Evolutionary conservation across 2,329 filamentous ascomycete genomes (phyloP).

Genomic region (Exophiala calicioides): DNA sequence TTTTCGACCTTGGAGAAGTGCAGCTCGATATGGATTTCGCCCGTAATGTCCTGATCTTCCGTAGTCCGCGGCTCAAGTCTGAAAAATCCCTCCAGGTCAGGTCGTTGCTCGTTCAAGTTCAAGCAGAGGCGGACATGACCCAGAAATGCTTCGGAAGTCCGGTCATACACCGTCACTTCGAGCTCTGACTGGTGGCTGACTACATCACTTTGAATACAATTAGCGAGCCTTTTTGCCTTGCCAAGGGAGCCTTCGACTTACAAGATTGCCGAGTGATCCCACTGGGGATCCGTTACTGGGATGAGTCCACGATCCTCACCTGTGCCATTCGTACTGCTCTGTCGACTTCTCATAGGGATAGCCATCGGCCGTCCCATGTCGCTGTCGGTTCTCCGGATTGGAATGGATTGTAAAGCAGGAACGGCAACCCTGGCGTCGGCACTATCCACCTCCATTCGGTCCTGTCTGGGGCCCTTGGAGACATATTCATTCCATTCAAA

Average conservation of each 20-base stretch:
- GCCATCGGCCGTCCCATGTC: conserved; percentile 84
- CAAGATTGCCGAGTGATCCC: conserved; percentile 96
- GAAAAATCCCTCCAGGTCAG: conserved; percentile 82
- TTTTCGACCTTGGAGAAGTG: conserved; percentile 83
- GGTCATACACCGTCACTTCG: conserved; percentile 92
- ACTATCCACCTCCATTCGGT: conserved; percentile 61
- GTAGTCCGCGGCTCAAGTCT: conserved; percentile 75
- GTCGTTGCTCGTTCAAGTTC: conserved; percentile 66
- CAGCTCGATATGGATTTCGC: conserved; percentile 86
- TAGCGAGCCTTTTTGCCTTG: too few species aligned
- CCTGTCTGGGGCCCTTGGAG: conserved; percentile 74
- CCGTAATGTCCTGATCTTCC: conserved; percentile 73
- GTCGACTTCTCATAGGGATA: conserved; percentile 94
- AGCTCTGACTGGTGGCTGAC: conserved; percentile 87
- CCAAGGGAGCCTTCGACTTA: conserved; percentile 54
- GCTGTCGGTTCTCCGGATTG: conserved; percentile 71
- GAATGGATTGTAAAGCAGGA: conserved; percentile 54
- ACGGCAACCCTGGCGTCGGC: conserved; percentile 60
- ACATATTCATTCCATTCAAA: conserved; percentile 98
- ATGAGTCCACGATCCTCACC: conserved; percentile 65
- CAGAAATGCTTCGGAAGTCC: conserved; percentile 83
- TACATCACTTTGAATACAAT: conserved; percentile 70
- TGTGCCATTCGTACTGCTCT: conserved; percentile 91
- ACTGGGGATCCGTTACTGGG: conserved; percentile 79
- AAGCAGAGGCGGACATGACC: conserved; percentile 85